Base-by-base conservation (phyloP, 192 early-diverging fungal species). In the Podila horticola region DNA sequence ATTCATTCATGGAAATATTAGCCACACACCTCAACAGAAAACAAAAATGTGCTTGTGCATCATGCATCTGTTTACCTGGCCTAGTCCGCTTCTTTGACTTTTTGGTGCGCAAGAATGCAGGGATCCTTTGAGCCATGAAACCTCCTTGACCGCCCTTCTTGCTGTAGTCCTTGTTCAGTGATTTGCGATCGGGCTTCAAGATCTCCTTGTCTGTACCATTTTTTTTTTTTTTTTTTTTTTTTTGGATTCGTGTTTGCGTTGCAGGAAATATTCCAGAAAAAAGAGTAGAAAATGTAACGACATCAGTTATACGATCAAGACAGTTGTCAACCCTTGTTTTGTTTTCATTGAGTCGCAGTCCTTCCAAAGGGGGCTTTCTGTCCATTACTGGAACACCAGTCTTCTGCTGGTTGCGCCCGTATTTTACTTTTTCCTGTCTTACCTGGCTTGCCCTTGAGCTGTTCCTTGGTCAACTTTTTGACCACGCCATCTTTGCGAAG, bases 391-490 rank as follows among this genome's bases (percentile, higher is more conserved):
- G 24, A 22, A 22, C 20, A 12, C 63, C 11, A 45, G 55, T n/a
- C 30, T n/a, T 48, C 5, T 19, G 6, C n/a, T 79, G 51, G 38
- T 59, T 58, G 34, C 11, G 34, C 9, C 9, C 34, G 34, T 45
- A 17, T 17, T 45, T 45, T 45, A 12, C 15, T 45, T 15, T 3
- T 17, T 45, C 41, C 41, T 45, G 41, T 45, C 49, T 9, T 74
- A 82, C 84, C 84, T 74, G 70, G 79, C 60, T 85, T 84, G 59
- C 83, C 77, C 64, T 76, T 82, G 59, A 85, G 76, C 31, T 77
- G 71, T 24, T 72, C 74, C 49, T 85, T 85, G 30, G 62, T 74
- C 49, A 82, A 45, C 48, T 82, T 72, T 52, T 73, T 82, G 17
- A 85, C 64, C 7, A 77, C 66, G 11, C 84, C 84, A 3, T 82